Base-by-base conservation (phyloP, 352 stramenopile genomes). In the Lagenidium giganteum region DNA sequence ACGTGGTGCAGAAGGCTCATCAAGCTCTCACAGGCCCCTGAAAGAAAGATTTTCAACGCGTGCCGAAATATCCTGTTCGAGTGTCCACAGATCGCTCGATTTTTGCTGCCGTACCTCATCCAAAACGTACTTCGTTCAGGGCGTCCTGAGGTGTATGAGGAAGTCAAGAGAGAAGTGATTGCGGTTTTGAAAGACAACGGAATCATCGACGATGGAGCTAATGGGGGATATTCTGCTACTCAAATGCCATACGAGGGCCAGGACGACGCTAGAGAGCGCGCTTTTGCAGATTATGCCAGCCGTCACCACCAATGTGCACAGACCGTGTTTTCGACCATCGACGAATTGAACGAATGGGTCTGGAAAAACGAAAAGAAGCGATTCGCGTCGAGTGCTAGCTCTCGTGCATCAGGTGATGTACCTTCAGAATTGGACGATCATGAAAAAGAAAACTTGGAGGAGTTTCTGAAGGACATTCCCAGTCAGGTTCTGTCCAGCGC, bases 291-390 rank as follows among this genome's bases (percentile, higher is more conserved):
- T 25, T 73, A 78, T 34, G 83, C 78, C 21, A 87, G 79, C 48
- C 75, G 79, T 0, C 76, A 93, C 55, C 78, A 94, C 38, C 83
- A 93, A 39, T 94, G 83, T 41, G 79, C 67, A 7, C 83, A 95
- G 45, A 88, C 70, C 1, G 85, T 95, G 47, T 87, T 95, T 35
- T 84, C 80, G 9, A 88, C 77, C 2, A 76, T 95, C 16, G 83
- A 95, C 57, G 80, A 93, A 31, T 50, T 95, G 7, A 95, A 92
- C 47, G 80, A 95, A 12, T 95, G 83, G 83, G 67, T 95, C 13
- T 94, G 83, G 83, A 83, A 53, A 26, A 87, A 54, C 35, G 80
- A 92, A 40, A 89, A 92, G 41, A 94, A 91, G 47, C 59, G 74
- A 12, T 46, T 89, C 5, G 67, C 66, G 12, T 43, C 82, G 4